Evolutionary conservation across 495 filamentous ascomycete species (phyloP).

Genomic region (Penicillium lagena): DNA sequence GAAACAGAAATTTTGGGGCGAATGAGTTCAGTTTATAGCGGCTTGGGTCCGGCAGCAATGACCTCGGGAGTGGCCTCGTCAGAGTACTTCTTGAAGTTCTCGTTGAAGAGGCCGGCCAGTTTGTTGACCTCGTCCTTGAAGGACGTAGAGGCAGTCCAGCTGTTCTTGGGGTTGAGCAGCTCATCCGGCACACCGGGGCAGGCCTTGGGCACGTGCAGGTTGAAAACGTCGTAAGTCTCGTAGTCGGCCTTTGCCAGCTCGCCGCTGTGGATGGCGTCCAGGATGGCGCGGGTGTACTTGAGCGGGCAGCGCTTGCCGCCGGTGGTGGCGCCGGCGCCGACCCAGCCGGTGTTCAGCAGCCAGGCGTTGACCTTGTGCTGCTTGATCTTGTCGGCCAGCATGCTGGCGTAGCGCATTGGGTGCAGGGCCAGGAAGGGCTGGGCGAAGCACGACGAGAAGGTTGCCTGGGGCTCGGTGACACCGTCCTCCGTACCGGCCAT

Average conservation of each 20-base stretch:
- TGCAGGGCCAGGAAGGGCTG: constrained; percentile 98
- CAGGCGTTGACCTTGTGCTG: constrained; percentile 94
- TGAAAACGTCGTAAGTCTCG: constrained; percentile 95
- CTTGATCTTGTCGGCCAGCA: constrained; percentile 97
- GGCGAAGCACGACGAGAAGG: constrained; percentile 99
- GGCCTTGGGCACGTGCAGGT: constrained; percentile 81
- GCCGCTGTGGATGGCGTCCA: constrained; percentile 95
- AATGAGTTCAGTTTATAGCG: constrained; percentile 7
- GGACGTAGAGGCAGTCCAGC: constrained; percentile 73
- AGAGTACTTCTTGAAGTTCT: constrained; percentile 96
- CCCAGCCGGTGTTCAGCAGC: constrained; percentile 99
- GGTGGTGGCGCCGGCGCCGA: constrained; percentile 88
- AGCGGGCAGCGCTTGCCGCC: constrained; percentile 98
- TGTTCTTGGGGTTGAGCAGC: constrained; percentile 88
- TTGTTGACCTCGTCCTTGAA: constrained; percentile 87
- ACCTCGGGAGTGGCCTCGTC: constrained; percentile 79
- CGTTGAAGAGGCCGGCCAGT: constrained; percentile 77
- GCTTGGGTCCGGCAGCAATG: constrained; percentile 33
- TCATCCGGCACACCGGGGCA: constrained; percentile 83
- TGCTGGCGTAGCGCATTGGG: constrained; percentile 97
- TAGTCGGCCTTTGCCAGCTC: constrained; percentile 87
- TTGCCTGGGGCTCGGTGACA: constrained; percentile 92
- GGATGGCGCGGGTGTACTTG: constrained; percentile 97
- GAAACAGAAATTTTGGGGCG: constrained; percentile 1
- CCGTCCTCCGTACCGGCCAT: constrained; percentile 99